Conservation (phyloP, 2,329 filamentous ascomycete genomes). For the Fusarium agapanthi region DNA sequence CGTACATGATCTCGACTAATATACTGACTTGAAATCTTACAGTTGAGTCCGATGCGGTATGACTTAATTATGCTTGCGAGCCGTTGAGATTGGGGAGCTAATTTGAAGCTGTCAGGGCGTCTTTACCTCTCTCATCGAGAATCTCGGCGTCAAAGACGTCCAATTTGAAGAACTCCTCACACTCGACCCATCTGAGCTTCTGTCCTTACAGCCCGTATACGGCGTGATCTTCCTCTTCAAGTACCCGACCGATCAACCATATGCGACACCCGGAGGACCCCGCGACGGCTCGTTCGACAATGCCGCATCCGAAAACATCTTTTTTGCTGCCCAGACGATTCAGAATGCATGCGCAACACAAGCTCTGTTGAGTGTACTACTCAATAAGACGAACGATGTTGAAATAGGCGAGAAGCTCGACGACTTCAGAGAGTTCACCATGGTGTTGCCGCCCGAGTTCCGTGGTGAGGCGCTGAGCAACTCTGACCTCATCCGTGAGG, state of each 20-base stretch:
- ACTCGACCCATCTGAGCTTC: slow-evolving; percentile 79
- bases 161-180: slow-evolving; percentile 97
- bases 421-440: slow-evolving; percentile 89
- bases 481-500: slow-evolving; percentile 74
- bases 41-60: slow-evolving; percentile 96
- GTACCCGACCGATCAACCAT: slow-evolving; percentile 78
- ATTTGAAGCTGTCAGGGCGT: slow-evolving; percentile 70
- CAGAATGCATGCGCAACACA: slow-evolving; percentile 99
- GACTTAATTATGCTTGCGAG: slow-evolving; percentile 55
- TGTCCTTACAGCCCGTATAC: slow-evolving; percentile 80
- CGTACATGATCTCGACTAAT: not conserved
- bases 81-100: not conserved
- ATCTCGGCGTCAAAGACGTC: slow-evolving; percentile 88
- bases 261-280: slow-evolving; percentile 68
- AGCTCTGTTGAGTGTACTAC: slow-evolving; percentile 86
- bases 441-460: slow-evolving; percentile 79
- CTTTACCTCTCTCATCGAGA: slow-evolving; percentile 94
- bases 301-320: slow-evolving; percentile 77
- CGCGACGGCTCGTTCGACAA: slow-evolving; percentile 85
- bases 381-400: slow-evolving; percentile 80
- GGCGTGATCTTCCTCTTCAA: slow-evolving; percentile 99
- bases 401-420: slow-evolving; percentile 76
- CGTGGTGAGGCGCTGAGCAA: slow-evolving; percentile 69
- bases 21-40: slow-evolving; percentile 8
- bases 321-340: slow-evolving; percentile 97